Base-by-base conservation (phyloP, 202 grass and related monocot species). In the Brachypodium distachyon region DNA sequence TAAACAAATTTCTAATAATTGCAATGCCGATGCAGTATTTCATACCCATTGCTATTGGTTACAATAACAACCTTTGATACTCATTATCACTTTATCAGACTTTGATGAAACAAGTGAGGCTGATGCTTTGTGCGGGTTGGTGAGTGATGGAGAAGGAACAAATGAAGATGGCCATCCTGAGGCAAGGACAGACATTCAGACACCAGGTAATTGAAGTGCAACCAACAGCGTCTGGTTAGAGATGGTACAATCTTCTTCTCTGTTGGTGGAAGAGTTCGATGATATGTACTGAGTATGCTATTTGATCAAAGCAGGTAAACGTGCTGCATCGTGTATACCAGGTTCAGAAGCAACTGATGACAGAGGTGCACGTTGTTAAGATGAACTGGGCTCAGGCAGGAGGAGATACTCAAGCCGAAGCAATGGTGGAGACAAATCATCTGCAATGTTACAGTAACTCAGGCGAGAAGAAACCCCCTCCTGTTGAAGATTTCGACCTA, bases 91-190 rank as follows among this genome's bases (percentile, higher is more conserved):
- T 80, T 46, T 67, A 31, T 80, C 11, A 85, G 42, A 14, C 32
- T 50, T 37, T 74, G 58, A 73, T 79, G 48, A 57, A 74, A 57
- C 68, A 74, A 59, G 50, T 49, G 27, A 41, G 54, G 61, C 51
- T 75, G 61, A 48, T 34, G n/a, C 10, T 49, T 81, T 6, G 32
- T 42, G 37, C 40, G 18, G 39, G n/a, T 48, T 64, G n/a, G 25
- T 13, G 11, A 74, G 53, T 50, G 22, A 90, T 90, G 87, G 91
- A 93, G 66, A 97, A 91, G 82, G 90, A 97, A 43, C 86, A 77
- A 71, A 89, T 93, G 90, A 97, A 93, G 84, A 77, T 93, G 81
- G 84, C 86, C 64, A 91, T 97, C 81, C 61, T 93, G 62, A 93
- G 82, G 72, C 94, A 97, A 77, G 94, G 93, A 77, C 84, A 87